Evolutionary conservation across 805 yeast species (phyloP), one percentile per base, ranked within the genome.

Genomic region (Lachancea nothofagi): DNA sequence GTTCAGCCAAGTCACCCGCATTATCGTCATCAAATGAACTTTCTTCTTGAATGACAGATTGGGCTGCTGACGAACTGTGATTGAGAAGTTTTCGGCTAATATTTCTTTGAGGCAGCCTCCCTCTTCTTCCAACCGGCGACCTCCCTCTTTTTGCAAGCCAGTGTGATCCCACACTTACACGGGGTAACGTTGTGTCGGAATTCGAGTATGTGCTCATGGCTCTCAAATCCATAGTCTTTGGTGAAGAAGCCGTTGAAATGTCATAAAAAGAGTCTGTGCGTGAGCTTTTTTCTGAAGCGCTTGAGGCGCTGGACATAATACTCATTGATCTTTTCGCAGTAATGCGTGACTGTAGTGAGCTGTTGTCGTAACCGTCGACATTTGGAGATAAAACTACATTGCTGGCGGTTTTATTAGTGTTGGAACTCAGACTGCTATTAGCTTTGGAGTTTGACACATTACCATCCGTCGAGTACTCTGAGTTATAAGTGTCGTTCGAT

Each of bases 391-490:
- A 9, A 3, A 29, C 10, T 5, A 33, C 38, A 14, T 28, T 14
- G 26, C 29, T 34, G 17, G 20, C 20, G 20, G 18, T 28, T 29
- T 35, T 33, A 33, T 55, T 47, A 36, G 51, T 42, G 42, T 38
- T 19, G 55, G 53, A 13, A 42, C 50, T 30, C 48, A 59, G 5
- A 51, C 49, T 29, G 52, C 50, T 20, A 37, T 40, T 39, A 32
- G 53, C 44, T 48, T 48, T 25, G 33, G 44, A 42, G 6, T 46
- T 24, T 1, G 57, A 52, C 27, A 46, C 38, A 31, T 52, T 54
- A 2, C 57, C 63, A 26, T 61, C 59, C 4, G 74, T 71, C 0
- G 80, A 74, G 29, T 71, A 67, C 40, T 75, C 80, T 0, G 81
- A 75, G 28, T 67, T 59, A 3, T 69, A 67, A 0, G 78, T 72